phyloP scores from a whole-genome alignment of 148 eudicot species.

The Selenicereus undatus region DNA sequence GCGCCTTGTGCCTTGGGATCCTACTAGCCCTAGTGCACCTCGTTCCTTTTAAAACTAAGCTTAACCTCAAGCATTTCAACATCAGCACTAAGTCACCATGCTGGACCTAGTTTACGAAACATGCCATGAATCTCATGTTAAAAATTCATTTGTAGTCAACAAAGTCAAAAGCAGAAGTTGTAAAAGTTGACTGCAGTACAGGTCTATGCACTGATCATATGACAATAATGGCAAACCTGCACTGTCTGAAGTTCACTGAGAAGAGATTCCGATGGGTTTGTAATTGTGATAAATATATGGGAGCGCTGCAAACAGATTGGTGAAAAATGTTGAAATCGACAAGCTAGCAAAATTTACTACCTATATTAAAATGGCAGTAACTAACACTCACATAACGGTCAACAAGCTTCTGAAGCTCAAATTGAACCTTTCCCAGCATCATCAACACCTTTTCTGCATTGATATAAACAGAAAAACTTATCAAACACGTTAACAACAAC shows the following conservation, averaged over 20 bases:
- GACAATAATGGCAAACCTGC: slow-evolving; percentile 56
- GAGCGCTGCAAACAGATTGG: slow-evolving; percentile 60
- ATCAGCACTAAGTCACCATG: not conserved
- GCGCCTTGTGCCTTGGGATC: too few relatives aligned
- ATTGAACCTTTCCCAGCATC: slow-evolving; percentile 73
- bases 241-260: slow-evolving; percentile 88
- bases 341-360: slow-evolving; percentile 10
- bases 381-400: slow-evolving; percentile 71
- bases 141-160: not conserved
- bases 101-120: not conserved
- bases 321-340: slow-evolving; percentile 1
- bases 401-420: slow-evolving; percentile 83
- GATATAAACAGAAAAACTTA: slow-evolving; percentile 6
- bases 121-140: not conserved
- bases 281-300: slow-evolving; percentile 65
- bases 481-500: not conserved
- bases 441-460: slow-evolving; percentile 63
- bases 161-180: not conserved
- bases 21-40: too few relatives aligned
- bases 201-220: slow-evolving; percentile 1
- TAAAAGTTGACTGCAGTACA: not conserved
- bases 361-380: not conserved
- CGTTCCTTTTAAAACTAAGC: too few relatives aligned
- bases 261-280: slow-evolving; percentile 91
- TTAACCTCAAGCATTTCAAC: not conserved